Base-by-base conservation (phyloP, 2,329 filamentous ascomycete genomes). In the Pseudogymnoascus sp. region DNA sequence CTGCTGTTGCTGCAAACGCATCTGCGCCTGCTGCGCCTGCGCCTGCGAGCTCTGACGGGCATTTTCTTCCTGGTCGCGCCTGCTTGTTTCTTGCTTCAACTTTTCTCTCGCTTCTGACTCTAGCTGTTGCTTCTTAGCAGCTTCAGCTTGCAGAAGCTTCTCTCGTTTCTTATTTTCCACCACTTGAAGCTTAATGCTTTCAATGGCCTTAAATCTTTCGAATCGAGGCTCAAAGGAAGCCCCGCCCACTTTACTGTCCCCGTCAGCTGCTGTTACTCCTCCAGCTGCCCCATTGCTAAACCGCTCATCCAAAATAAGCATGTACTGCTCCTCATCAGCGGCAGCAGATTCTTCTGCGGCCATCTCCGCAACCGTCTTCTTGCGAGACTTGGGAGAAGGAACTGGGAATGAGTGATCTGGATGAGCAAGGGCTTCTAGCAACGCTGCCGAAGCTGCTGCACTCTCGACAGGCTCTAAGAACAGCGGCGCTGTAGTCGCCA, bases 271-370 rank as follows among this genome's bases (percentile, higher is more conserved):
- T 63, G 86, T 84, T 36, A 83, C 82, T 11, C 80, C 77, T 2
- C 81, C 81, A 64, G 83, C 81, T 65, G 85, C 83, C 43, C 80
- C 83, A 1, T 88, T 81, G 11, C 86, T 83, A 65, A 92, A 82
- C 5, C 92, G 85, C 70, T 97, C 93, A 72, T 99, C 95, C 77
- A 93, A 86, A 21, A 91, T 88, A 61, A 98, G 87, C 92, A 99
- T 95, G 69, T 92, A 96, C 57, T 92, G 85, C 76, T 99, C 93
- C 68, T 92, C 87, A 65, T 92, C 90, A 21, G 93, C 93, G 0
- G 92, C 92, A 65, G 92, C 83, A 0, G 95, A 93, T 77, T 99
- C 93, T 72, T 99, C 95, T 6, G 93, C 93, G 7, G 92, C 95
- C 79, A 98, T 86, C 74, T 99, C 93, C 7, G 95, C 95, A 16